These are phyloP conservation scores for Colletotrichum endophyticum DNA, from an alignment of 2,329 filamentous ascomycete genomes.

Conservation along the genomic window DNA sequence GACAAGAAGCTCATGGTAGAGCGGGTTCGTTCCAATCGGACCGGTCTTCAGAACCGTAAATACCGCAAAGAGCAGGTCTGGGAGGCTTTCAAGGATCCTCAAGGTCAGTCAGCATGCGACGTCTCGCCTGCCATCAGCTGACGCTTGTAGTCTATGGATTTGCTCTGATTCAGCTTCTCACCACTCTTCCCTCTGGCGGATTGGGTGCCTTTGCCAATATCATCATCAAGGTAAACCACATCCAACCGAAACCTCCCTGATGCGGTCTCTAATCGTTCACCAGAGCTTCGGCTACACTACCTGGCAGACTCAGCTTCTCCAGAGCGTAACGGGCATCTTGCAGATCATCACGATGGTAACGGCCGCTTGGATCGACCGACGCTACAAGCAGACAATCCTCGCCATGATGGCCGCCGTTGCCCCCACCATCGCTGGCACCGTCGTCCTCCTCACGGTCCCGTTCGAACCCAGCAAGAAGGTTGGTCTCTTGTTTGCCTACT, in stretches of 20 bases:
- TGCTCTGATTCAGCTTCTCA: slow-evolving; percentile 69
- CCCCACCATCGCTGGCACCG: slow-evolving; percentile 52
- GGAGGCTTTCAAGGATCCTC: slow-evolving; percentile 40
- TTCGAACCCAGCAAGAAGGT: slow-evolving; percentile 37
- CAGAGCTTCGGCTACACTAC: slow-evolving; percentile 64
- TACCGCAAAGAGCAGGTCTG: slow-evolving; percentile 40
- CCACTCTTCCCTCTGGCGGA: slow-evolving; percentile 74
- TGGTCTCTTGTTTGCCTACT: slow-evolving; percentile 43
- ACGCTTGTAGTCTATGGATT: slow-evolving; percentile 56
- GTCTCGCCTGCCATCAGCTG: not conserved
- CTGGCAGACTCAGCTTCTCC: slow-evolving; percentile 73
- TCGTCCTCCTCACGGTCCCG: slow-evolving; percentile 37
- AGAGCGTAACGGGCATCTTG: slow-evolving; percentile 76
- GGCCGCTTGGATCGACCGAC: slow-evolving; percentile 72
- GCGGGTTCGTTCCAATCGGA: slow-evolving; percentile 40
- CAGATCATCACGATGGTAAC: slow-evolving; percentile 73
- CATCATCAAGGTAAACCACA: slow-evolving; percentile 59
- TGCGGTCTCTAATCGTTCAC: not conserved
- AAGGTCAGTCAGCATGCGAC: not conserved
- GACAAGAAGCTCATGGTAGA: slow-evolving; percentile 41
- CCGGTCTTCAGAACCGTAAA: slow-evolving; percentile 37
- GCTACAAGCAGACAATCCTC: slow-evolving; percentile 69
- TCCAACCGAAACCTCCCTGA: not conserved
- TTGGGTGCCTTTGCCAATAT: slow-evolving; percentile 77
- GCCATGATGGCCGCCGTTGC: slow-evolving; percentile 70